Evolutionary conservation across 208 protist genomes (phyloP), one percentile per base, ranked within the genome.

Genomic region (Trypanosoma mega): DNA sequence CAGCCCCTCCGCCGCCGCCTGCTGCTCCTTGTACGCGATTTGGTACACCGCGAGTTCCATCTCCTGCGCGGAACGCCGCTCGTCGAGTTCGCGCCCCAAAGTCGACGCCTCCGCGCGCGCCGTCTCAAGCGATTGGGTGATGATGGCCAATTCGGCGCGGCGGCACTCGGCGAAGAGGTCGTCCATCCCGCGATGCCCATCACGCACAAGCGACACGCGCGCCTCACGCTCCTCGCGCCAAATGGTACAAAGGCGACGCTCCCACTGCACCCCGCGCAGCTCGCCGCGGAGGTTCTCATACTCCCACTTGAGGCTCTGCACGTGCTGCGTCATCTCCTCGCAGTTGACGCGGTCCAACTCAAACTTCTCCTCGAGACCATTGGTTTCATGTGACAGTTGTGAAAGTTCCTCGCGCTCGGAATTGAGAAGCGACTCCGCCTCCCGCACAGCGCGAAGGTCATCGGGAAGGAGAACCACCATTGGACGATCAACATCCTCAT

Each of bases 1-100:
- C 24, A 87, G 34, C 21, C 45, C 46, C 54, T 87, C 80, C 24
- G 72, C 70, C 45, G 78, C 76, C 9, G 78, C 84, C 64, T 91
- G 84, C 56, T 75, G 65, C 46, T 87, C 78, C 53, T 87, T 87
- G 72, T 74, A 85, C 2, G 84, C 84, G 33, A 91, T 86, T 67
- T 91, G 80, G 27, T 80, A 87, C 7, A 78, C 66, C 14, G 78
- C 80, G 6, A 91, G 71, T 45, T 91, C 80, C 12, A 91, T 53
- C 45, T 91, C 84, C 43, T 88, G 63, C 46, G 50, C 65, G 0
- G 49, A 52, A 43, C 72, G 73, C 44, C 74, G 70, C 21, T 63
- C 37, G 12, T 69, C 61, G 21, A 85, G 21, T 50, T 86, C 80
- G 18, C 36, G 24, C 4, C 31, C 16, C 34, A 66, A 56, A n/a